Evolutionary conservation across 495 filamentous ascomycete genomes (phyloP), one percentile per base, ranked within the genome.

Genomic region (Trichoderma parareesei): DNA sequence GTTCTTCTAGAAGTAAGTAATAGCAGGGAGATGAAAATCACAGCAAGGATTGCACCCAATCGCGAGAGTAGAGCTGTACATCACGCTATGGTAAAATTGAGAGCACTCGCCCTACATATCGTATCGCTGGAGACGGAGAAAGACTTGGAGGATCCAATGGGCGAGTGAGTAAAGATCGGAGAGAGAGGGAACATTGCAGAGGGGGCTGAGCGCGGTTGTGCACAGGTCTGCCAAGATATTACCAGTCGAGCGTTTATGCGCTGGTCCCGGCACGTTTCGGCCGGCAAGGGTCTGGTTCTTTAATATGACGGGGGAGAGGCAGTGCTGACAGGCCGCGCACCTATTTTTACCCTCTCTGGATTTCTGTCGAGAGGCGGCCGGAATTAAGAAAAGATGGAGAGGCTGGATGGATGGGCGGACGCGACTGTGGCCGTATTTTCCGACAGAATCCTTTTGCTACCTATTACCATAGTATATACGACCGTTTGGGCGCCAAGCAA

Each of bases 211-310:
- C 53, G 46, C 53, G 46, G 14, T 5, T 18, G 16, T 57, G 53
- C 14, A 11, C 53, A 27, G 27, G 27, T 33, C 4, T 10, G 20
- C 53, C 49, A 57, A n/a, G 20, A 57, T 18, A 49, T 49, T 49
- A 14, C 27, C 53, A 57, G 53, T 18, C 27, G 27, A 27, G 27
- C 27, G 9, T 13, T 57, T 57, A 57, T 57, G 53, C 53, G 53
- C 53, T 57, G 53, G 53, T 27, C 20, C 53, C 53, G 53, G 53
- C 53, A 35, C 3, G 27, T 35, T 35, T n/a, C 27, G 10, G 27
- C 53, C 53, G 46, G 53, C 53, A 57, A 35, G 53, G 53, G 27
- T n/a, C n/a, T n/a, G n/a, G n/a, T 57, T 57, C 27, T 27, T 27
- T 27, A 57, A 57, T 57, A 35, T 35, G 16, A 57, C 8, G 27